Base-by-base conservation (phyloP, 768 basidiomycete genomes). In the Mycena epipterygia region DNA sequence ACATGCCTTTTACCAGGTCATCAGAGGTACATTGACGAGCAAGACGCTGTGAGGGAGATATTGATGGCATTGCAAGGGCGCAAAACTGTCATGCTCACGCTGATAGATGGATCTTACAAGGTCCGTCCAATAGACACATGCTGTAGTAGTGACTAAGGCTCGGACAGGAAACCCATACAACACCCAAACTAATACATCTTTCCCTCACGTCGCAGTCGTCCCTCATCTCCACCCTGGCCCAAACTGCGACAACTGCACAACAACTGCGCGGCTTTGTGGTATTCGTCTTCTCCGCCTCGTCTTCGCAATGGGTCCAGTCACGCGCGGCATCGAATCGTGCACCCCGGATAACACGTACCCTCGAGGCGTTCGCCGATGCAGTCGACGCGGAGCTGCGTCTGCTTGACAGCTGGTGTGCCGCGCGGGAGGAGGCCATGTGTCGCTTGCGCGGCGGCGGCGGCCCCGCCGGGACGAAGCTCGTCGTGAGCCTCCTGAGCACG, bases 361-460 rank as follows among this genome's bases (percentile, higher is more conserved):
- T 93, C n/a, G 93, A 95, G 77, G 95, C 95, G 0, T 95, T 95
- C 76, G 89, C 92, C 1, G 93, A 95, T 64, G 93, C 93, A 0
- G 81, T 95, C 52, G 89, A 90, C 68, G 73, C 81, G 25, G 89
- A 93, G 64, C 80, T 94, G 5, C 86, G 83, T 25, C 70, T 70
- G 5, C 89, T 95, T 69, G 87, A 93, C 64, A 77, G 74, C 8
- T 95, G 93, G 93, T 95, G 93, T 76, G 89, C 94, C 1, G 77
- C 76, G 17, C 84, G 83, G 64, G 95, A 96, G 79, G 89, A 91
- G 74, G 82, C 83, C 0, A 91, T 95, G 56, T 90, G 88, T 77
- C 82, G 82, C n/a, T 89, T 92, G 2, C 79, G 84, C 60, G 84
- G 81, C 12, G 91, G 92, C 1, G 65, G 81, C 6, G 84, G 83